Base-by-base conservation (phyloP, 1,284 basidiomycete genomes). In the Cryptococcus sp. region DNA sequence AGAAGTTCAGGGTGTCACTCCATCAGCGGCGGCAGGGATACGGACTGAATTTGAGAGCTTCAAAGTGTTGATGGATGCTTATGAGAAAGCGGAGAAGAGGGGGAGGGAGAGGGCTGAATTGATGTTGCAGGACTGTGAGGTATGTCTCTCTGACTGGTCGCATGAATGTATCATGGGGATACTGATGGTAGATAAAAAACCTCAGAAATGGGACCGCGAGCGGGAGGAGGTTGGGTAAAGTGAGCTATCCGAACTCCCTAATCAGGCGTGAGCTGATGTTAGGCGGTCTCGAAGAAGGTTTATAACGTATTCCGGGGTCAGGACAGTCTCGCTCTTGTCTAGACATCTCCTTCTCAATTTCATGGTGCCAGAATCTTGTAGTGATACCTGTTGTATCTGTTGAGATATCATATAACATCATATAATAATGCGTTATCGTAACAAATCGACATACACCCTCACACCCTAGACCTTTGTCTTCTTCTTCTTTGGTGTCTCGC, bases 1-100 rank as follows among this genome's bases (percentile, higher is more conserved):
- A 54, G 70, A 74, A 46, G 63, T 76, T 2, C 67, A 69, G 37
- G 70, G 72, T 2, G 59, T 76, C 23, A 76, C 75, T 1, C 48
- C 60, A 3, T 66, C 61, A 14, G 72, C 69, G 0, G 66, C 74
- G 1, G 49, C 50, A 3, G 68, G 69, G 2, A 69, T 76, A 28
- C 56, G 61, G 0, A 50, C 55, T 1, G 56, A 60, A 43, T 70
- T 68, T 36, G 53, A 57, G 0, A 64, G 63, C 1, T 74, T 74
- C 54, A 53, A 57, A 31, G 52, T 55, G 0, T 42, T 76, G 46
- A 76, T 76, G 52, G 56, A 60, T 21, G 66, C 62, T n/a, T 76
- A 63, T 44, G 70, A 74, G 34, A 45, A 41, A 36, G 61, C 62
- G 7, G 72, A 73, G 50, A 40, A 56, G 23, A 40, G 45, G 1